These are phyloP conservation scores for Paraphoma sp. DNA, from an alignment of 2,329 filamentous ascomycete species.

Conservation along the genomic window DNA sequence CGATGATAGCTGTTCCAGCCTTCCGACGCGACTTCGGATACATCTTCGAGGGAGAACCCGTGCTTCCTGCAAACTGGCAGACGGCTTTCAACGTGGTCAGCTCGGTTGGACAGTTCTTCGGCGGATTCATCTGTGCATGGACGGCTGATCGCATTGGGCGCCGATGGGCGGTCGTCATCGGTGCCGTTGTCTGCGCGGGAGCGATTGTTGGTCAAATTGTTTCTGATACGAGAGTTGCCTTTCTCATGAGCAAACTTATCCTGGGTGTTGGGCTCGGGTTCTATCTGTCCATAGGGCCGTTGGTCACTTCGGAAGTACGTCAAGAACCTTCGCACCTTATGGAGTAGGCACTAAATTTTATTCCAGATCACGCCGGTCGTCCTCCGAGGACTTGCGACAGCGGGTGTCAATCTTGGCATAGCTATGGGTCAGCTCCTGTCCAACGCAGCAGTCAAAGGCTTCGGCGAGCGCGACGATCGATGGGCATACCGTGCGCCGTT, in stretches of 20 bases:
- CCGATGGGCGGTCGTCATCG: conserved; percentile 17
- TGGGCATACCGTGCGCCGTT: conserved; percentile 66
- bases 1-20: conserved; percentile 63
- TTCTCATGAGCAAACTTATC: conserved; percentile 18
- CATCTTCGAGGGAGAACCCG: conserved; percentile 26
- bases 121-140: conserved; percentile 52
- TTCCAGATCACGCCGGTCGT: conserved; percentile 59
- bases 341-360: background rate
- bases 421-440: conserved; percentile 67
- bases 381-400: conserved; percentile 64
- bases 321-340: background rate
- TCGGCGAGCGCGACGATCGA: conserved; percentile 57
- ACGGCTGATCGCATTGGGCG: conserved; percentile 46
- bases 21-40: conserved; percentile 65
- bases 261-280: conserved; percentile 20
- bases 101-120: conserved; percentile 64
- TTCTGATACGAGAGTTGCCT: conserved; percentile 47
- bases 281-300: conserved; percentile 23
- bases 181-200: conserved; percentile 27
- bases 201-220: conserved; percentile 70
- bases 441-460: conserved; percentile 49
- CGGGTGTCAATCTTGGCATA: conserved; percentile 68
- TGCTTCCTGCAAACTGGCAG: conserved; percentile 50
- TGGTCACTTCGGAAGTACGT: conserved; percentile 15
- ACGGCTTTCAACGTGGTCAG: conserved; percentile 43